These are phyloP conservation scores for Patellifolia procumbens DNA, from an alignment of 179 eudicot genomes.

Conservation along the genomic window DNA sequence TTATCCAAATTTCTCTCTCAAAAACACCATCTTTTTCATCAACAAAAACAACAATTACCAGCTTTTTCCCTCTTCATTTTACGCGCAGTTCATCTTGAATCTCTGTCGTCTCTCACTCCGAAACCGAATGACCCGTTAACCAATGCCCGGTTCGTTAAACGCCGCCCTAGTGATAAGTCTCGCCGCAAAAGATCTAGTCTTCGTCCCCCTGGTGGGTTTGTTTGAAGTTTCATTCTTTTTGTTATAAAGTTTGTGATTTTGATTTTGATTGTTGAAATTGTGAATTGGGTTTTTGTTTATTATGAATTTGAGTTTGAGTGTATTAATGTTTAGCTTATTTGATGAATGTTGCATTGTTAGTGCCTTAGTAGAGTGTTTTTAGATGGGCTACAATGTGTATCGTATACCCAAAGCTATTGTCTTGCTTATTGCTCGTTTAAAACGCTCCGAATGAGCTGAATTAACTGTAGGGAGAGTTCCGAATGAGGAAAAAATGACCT, in stretches of 20 bases:
- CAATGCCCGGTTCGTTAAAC: slow-evolving; percentile 67
- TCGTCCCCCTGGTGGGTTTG: slow-evolving; percentile 61
- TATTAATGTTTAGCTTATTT: background rate
- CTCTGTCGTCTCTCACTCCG: slow-evolving; percentile 41
- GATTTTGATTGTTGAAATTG: background rate
- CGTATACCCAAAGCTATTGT: too few species aligned
- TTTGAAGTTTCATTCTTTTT: background rate
- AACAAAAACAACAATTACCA: slow-evolving; percentile 1
- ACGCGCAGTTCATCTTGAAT: slow-evolving; percentile 47
- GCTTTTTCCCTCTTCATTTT: slow-evolving; percentile 11
- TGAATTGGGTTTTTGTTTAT: background rate
- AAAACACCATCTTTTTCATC: slow-evolving; percentile 1
- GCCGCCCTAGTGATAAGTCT: slow-evolving; percentile 58
- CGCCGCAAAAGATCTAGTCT: slow-evolving; percentile 70
- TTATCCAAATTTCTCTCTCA: slow-evolving; percentile 23
- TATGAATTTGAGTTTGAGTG: background rate
- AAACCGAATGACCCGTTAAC: slow-evolving; percentile 52
- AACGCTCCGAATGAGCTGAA: too few species aligned
- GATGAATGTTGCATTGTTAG: slow-evolving; percentile 5
- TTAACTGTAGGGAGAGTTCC: too few species aligned
- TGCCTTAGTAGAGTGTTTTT: background rate
- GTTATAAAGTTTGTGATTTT: too few species aligned
- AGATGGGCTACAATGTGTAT: too few species aligned
- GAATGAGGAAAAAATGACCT: too few species aligned
- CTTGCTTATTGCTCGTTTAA: too few species aligned